Conservation (phyloP, 1,284 basidiomycete genomes). For the Apiotrichum porosum region DNA sequence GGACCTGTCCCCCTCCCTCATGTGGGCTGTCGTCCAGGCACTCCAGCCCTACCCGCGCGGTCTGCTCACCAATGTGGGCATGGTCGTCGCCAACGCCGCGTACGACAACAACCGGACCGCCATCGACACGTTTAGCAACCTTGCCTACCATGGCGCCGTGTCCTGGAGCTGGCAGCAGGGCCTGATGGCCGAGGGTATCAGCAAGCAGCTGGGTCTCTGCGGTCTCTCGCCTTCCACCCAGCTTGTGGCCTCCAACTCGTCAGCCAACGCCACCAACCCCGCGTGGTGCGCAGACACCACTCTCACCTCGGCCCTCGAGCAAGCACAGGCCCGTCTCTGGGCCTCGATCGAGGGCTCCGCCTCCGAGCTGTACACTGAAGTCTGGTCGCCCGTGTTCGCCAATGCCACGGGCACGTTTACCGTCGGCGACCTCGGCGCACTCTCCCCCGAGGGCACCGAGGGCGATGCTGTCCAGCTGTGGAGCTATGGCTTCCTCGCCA, state of each 20-base stretch:
- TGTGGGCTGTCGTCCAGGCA: constrained; percentile 48
- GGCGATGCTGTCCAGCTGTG: constrained; percentile 49
- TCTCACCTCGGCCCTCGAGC: constrained; percentile 37
- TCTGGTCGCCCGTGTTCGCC: constrained; percentile 34
- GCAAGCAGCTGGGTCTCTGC: constrained; percentile 48
- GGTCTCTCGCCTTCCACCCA: constrained; percentile 14
- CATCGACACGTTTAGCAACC: constrained; percentile 41
- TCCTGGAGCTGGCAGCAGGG: constrained; percentile 52
- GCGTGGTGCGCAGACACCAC: constrained; percentile 47
- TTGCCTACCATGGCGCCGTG: constrained; percentile 52
- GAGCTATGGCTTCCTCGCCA: constrained; percentile 46
- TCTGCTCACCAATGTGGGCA: constrained; percentile 25
- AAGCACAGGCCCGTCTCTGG: constrained; percentile 49
- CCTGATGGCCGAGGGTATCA: constrained; percentile 51
- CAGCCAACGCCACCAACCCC: constrained; percentile 19
- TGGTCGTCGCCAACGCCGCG: constrained; percentile 52
- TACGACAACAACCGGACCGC: constrained; percentile 48
- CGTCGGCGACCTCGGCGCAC: constrained; percentile 39
- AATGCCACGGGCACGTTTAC: constrained; percentile 20
- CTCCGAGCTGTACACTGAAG: constrained; percentile 38
- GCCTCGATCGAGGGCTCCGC: constrained; percentile 47
- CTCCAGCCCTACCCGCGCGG: constrained; percentile 52
- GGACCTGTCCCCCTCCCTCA: constrained; percentile 36
- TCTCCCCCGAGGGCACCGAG: constrained; percentile 42
- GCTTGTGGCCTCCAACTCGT: constrained; percentile 16